These are phyloP conservation scores for Globisporangium perplexum DNA, from an alignment of 352 stramenopile species.

Conservation along the genomic window DNA sequence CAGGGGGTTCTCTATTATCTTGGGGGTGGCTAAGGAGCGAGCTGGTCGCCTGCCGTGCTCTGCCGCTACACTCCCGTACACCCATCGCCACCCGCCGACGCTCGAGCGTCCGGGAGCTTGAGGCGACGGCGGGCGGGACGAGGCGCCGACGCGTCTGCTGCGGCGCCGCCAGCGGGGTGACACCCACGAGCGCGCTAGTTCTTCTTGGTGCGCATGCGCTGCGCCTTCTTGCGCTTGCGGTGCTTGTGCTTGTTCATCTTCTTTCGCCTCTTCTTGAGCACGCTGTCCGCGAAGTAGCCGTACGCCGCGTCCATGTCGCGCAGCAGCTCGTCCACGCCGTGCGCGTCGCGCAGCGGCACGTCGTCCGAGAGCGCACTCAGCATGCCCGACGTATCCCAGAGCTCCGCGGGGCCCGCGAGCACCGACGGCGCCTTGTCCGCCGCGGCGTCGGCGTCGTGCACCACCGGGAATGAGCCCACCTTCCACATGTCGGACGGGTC, in stretches of 20 bases:
- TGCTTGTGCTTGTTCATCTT: constrained; percentile 94
- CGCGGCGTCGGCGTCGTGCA: constrained; percentile 15
- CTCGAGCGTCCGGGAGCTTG: neutral
- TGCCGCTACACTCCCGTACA: too few species aligned
- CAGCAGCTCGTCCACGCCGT: constrained; percentile 49
- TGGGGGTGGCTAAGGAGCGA: neutral
- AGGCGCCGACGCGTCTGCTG: too few species aligned
- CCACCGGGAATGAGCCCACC: constrained; percentile 63
- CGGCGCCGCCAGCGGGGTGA: too few species aligned
- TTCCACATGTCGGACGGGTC: constrained; percentile 70
- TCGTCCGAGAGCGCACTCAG: constrained; percentile 61
- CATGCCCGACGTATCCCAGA: constrained; percentile 81
- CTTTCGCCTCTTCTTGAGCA: constrained; percentile 88
- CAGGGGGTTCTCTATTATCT: neutral
- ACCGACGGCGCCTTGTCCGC: constrained; percentile 10
- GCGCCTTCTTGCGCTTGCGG: constrained; percentile 86
- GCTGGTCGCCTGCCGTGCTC: neutral
- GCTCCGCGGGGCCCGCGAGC: constrained; percentile 40
- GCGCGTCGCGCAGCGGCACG: constrained; percentile 47
- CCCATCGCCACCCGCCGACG: too few species aligned
- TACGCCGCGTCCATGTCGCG: constrained; percentile 47
- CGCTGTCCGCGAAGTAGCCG: constrained; percentile 77
- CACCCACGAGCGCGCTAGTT: constrained; percentile 44
- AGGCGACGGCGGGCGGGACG: neutral
- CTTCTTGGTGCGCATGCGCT: constrained; percentile 87